A percentile compares a stretch with the other conserved stretches of the same genome.
Conservation (phyloP, 2,329 filamentous ascomycete genomes). For the Claviceps citrina region DNA sequence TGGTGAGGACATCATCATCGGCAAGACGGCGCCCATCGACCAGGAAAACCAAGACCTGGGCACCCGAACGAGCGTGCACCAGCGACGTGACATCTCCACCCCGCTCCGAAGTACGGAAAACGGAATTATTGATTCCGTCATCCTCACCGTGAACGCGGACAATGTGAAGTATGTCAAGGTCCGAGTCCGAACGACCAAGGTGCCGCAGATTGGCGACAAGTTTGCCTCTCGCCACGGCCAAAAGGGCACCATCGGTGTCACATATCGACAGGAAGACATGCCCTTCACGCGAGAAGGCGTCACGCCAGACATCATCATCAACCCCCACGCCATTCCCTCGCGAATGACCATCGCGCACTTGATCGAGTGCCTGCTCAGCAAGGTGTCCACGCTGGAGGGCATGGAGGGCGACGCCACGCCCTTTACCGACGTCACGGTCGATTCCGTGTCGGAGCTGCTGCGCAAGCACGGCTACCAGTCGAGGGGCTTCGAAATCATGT, state of each 20-base stretch:
- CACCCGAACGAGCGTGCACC: conserved; percentile 75
- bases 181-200: conserved; percentile 89
- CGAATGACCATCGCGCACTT: conserved; percentile 99
- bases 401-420: conserved; percentile 95
- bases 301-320: conserved; percentile 92
- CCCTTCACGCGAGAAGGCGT: conserved; percentile 88
- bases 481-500: conserved; percentile 95
- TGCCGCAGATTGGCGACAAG: conserved; percentile 97
- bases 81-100: conserved; percentile 90
- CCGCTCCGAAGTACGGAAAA: conserved; percentile 90
- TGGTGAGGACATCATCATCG: conserved; percentile 97
- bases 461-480: conserved; percentile 88
- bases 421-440: conserved; percentile 94
- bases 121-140: conserved; percentile 86
- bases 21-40: conserved; percentile 90
- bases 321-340: conserved; percentile 96
- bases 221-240: conserved; percentile 98
- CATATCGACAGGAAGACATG: conserved; percentile 96
- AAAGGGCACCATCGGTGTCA: conserved; percentile 98
- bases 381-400: conserved; percentile 83
- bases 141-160: conserved; percentile 88
- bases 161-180: conserved; percentile 95
- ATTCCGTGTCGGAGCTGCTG: conserved; percentile 75
- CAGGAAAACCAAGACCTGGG: conserved; percentile 87
- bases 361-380: conserved; percentile 95